These are phyloP conservation scores for Xylaria sp. DNA, from an alignment of 2,329 filamentous ascomycete species.

Conservation along the genomic window DNA sequence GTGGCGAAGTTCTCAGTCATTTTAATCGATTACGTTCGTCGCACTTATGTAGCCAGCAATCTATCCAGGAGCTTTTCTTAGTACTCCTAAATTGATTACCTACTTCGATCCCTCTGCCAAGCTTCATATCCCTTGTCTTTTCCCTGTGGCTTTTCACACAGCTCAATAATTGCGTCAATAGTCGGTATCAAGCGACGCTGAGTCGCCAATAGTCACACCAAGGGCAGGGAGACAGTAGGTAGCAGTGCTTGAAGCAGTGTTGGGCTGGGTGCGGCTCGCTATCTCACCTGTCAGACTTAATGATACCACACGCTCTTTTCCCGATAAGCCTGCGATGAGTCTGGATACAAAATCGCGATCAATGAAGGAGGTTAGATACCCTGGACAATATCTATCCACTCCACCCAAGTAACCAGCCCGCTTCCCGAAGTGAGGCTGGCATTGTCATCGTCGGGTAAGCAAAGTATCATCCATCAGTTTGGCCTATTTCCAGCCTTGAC, in stretches of 20 bases:
- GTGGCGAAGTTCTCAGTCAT: too few species aligned
- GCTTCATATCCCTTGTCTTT: neutral
- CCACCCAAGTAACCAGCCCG: neutral
- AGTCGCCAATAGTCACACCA: constrained; percentile 8
- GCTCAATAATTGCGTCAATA: constrained; percentile 22
- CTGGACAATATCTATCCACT: neutral
- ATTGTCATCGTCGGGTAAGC: constrained; percentile 14
- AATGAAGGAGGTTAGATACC: neutral
- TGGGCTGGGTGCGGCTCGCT: constrained; percentile 2
- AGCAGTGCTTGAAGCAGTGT: constrained; percentile 2
- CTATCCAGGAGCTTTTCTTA: too few species aligned
- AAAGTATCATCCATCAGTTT: neutral
- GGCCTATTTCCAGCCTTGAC: neutral
- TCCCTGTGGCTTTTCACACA: neutral
- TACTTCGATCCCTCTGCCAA: neutral
- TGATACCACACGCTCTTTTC: neutral
- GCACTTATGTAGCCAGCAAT: neutral
- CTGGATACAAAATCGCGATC: neutral
- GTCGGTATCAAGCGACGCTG: neutral
- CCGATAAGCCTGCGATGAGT: constrained; percentile 1
- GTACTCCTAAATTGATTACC: too few species aligned
- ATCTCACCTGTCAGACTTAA: neutral
- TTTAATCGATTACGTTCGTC: neutral
- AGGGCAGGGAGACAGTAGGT: neutral
- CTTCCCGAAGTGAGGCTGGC: constrained; percentile 31